These are phyloP conservation scores for Rhizophagus sp. DNA, from an alignment of 192 early-diverging fungal species.

Conservation along the genomic window DNA sequence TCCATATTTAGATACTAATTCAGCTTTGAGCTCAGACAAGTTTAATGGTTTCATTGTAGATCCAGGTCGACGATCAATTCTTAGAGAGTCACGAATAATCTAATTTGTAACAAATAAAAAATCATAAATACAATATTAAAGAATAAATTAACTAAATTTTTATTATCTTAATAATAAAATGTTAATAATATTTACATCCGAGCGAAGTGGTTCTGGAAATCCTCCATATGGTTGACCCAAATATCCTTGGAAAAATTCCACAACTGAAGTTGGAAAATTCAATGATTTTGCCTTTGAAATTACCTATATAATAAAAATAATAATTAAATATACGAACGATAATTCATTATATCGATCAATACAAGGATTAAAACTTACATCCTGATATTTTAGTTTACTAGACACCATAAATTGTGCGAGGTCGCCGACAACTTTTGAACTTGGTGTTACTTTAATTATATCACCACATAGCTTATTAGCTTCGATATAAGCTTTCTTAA, in stretches of 20 bases:
- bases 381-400: slow-evolving; percentile 73
- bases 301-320: slow-evolving; percentile 40
- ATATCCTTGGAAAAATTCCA: slow-evolving; percentile 97
- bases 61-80: slow-evolving; percentile 87
- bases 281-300: slow-evolving; percentile 72
- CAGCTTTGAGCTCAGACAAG: slow-evolving; percentile 69
- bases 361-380: slow-evolving; percentile 36
- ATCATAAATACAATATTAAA: background rate
- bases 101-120: slow-evolving; percentile 22
- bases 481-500: slow-evolving; percentile 87
- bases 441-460: slow-evolving; percentile 97
- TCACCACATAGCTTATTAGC: slow-evolving; percentile 94
- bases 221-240: slow-evolving; percentile 94
- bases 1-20: slow-evolving; percentile 82
- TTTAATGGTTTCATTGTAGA: slow-evolving; percentile 77
- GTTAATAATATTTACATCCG: slow-evolving; percentile 31
- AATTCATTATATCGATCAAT: background rate
- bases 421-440: slow-evolving; percentile 97
- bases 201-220: slow-evolving; percentile 89
- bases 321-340: background rate
- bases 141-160: background rate
- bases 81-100: slow-evolving; percentile 76
- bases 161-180: too few relatives aligned
- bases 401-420: slow-evolving; percentile 98
- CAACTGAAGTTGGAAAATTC: slow-evolving; percentile 90